These are phyloP conservation scores for Mycena vulgaris DNA, from an alignment of 768 basidiomycete species.

Conservation along the genomic window DNA sequence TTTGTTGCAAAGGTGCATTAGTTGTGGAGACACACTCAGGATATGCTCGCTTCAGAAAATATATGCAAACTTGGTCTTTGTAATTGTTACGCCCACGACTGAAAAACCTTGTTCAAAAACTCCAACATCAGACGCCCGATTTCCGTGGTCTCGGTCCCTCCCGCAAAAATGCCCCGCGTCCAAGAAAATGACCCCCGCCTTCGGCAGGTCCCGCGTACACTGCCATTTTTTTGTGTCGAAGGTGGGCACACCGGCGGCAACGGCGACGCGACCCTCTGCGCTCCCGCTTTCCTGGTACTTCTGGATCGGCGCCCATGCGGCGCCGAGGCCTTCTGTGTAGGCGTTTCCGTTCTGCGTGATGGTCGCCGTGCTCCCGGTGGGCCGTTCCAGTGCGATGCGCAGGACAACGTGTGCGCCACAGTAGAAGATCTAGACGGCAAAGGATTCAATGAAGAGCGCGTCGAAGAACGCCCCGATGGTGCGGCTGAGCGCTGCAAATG, in stretches of 20 bases:
- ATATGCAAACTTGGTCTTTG: too few relatives aligned
- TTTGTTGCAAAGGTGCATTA: too few relatives aligned
- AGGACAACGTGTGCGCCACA: slow-evolving; percentile 59
- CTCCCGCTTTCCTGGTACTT: slow-evolving; percentile 50
- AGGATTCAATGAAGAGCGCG: slow-evolving; percentile 54
- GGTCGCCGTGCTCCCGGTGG: slow-evolving; percentile 59
- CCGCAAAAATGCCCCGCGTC: slow-evolving; percentile 64
- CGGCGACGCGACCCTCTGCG: slow-evolving; percentile 43
- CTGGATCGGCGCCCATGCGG: slow-evolving; percentile 56
- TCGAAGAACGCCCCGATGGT: slow-evolving; percentile 61
- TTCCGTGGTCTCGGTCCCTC: slow-evolving; percentile 58
- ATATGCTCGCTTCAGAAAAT: too few relatives aligned
- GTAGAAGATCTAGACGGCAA: slow-evolving; percentile 65
- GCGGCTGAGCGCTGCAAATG: slow-evolving; percentile 57
- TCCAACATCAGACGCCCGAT: slow-evolving; percentile 47
- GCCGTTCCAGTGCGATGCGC: slow-evolving; percentile 59
- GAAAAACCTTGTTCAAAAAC: slow-evolving; percentile 46
- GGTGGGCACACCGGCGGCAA: slow-evolving; percentile 40
- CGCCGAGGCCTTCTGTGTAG: slow-evolving; percentile 60
- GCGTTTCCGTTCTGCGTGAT: slow-evolving; percentile 67
- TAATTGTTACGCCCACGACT: too few relatives aligned
- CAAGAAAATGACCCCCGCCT: slow-evolving; percentile 56
- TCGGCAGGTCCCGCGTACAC: slow-evolving; percentile 54
- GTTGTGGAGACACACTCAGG: too few relatives aligned
- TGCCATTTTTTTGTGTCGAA: slow-evolving; percentile 54